Evolutionary conservation across 805 yeast genomes (phyloP).

Genomic region (Candida glaebosa): DNA sequence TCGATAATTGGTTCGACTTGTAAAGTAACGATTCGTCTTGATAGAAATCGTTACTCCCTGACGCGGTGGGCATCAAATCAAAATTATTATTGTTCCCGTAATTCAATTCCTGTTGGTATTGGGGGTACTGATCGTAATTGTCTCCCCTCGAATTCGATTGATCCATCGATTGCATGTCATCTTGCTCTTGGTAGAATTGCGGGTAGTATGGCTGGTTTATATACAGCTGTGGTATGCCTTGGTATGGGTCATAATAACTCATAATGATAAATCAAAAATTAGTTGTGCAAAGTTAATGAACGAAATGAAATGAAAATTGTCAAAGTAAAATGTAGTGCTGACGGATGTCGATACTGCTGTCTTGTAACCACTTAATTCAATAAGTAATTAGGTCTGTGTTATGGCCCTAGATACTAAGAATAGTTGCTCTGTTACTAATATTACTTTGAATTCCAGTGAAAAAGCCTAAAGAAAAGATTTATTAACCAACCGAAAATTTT

Average conservation of each 20-base stretch:
- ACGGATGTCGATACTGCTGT: background rate
- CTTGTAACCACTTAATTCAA: conserved; percentile 4
- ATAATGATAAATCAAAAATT: conserved; percentile 14
- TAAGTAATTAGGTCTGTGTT: conserved; percentile 1
- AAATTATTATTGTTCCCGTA: background rate
- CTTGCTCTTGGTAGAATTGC: conserved; percentile 22
- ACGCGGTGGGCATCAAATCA: conserved; percentile 1
- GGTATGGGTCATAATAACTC: conserved; percentile 43
- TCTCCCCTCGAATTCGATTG: background rate
- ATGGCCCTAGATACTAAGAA: background rate
- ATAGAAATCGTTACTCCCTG: background rate
- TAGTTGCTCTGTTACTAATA: background rate
- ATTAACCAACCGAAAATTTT: conserved; percentile 2
- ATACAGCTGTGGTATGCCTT: conserved; percentile 36
- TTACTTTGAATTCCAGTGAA: background rate
- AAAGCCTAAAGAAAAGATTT: background rate
- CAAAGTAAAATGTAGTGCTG: background rate
- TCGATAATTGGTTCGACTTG: background rate
- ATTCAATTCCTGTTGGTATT: conserved; percentile 3
- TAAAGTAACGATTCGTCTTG: conserved; percentile 3
- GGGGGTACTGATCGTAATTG: conserved; percentile 5
- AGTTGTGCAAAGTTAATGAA: conserved; percentile 3
- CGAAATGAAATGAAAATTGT: conserved; percentile 1
- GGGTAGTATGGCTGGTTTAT: conserved; percentile 33
- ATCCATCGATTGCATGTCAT: conserved; percentile 3